These are phyloP conservation scores for Cercospora sojina DNA, from an alignment of 2,329 filamentous ascomycete species.

Conservation along the genomic window DNA sequence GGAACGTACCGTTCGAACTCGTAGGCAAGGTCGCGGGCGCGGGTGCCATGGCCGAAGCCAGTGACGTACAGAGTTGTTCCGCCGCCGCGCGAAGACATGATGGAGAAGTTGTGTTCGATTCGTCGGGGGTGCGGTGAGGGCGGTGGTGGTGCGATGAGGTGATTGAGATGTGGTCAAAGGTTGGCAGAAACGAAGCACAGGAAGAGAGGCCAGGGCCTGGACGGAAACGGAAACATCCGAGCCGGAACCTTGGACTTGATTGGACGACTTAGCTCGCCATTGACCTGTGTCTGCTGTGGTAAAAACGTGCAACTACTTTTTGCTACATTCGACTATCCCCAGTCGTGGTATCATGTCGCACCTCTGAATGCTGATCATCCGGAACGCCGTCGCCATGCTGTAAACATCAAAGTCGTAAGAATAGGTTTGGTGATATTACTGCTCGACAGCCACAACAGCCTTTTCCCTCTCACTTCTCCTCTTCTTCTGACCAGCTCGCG, in stretches of 20 bases:
- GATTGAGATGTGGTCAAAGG: constrained; percentile 2
- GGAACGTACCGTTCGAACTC: constrained; percentile 99
- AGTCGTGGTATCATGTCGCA: constrained; percentile 10
- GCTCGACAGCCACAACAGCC: constrained; percentile 73
- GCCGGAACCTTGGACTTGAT: not conserved
- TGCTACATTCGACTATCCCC: not conserved
- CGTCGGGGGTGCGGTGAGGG: constrained; percentile 2
- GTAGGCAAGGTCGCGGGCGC: constrained; percentile 98
- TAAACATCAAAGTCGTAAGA: not conserved
- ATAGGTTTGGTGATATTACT: constrained; percentile 41
- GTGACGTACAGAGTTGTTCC: constrained; percentile 96
- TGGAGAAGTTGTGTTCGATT: constrained; percentile 9
- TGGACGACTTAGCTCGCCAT: not conserved
- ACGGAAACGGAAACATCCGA: not conserved
- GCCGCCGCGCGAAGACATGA: constrained; percentile 86
- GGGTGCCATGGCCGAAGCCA: constrained; percentile 97
- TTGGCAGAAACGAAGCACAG: not conserved
- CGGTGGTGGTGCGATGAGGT: constrained; percentile 11
- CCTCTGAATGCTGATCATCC: constrained; percentile 2
- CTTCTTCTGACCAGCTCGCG: constrained; percentile 74
- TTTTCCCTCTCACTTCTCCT: constrained; percentile 83
- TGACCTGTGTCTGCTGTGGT: not conserved
- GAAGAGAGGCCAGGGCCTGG: not conserved
- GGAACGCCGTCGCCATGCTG: constrained; percentile 22
- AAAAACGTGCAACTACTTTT: not conserved